Evolutionary conservation across 139 green algal species (phyloP).

Genomic region (Chlorella sorokiniana): DNA sequence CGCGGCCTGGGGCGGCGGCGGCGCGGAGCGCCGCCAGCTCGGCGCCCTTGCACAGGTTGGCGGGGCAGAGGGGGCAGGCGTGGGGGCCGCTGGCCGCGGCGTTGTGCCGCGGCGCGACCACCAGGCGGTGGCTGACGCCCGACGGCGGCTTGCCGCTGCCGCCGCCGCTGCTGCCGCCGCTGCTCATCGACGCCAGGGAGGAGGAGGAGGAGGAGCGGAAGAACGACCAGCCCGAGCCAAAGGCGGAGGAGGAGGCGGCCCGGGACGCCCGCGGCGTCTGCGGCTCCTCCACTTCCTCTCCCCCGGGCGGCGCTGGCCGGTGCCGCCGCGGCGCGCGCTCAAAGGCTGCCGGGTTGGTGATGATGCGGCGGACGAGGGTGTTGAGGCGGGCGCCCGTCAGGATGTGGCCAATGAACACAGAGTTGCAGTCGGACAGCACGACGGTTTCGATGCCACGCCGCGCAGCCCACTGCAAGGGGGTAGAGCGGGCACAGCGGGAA

Average conservation of each 20-base stretch:
- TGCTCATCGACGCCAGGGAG: not conserved
- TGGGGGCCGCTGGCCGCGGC: slow-evolving; percentile 37
- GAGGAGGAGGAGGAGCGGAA: not conserved
- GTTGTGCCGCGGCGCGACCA: slow-evolving; percentile 31
- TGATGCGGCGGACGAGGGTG: slow-evolving; percentile 4
- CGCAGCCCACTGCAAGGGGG: slow-evolving; percentile 36
- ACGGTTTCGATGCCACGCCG: slow-evolving; percentile 47
- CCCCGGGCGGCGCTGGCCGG: not conserved
- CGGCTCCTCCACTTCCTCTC: not conserved
- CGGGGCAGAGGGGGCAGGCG: slow-evolving; percentile 73
- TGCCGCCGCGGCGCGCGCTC: not conserved
- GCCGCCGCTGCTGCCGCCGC: not conserved
- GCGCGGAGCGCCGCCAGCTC: slow-evolving; percentile 62
- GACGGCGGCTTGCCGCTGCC: not conserved
- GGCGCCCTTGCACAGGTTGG: slow-evolving; percentile 83
- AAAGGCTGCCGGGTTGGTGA: slow-evolving; percentile 20
- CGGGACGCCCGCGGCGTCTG: not conserved
- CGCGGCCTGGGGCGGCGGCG: not conserved
- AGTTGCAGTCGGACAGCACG: slow-evolving; percentile 80
- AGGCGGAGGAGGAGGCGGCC: not conserved
- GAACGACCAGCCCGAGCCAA: not conserved
- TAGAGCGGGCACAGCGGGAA: not conserved
- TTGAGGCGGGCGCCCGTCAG: slow-evolving; percentile 51
- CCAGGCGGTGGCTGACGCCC: slow-evolving; percentile 19
- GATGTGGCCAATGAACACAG: slow-evolving; percentile 77